phyloP scores from a whole-genome alignment of 345 rosid genomes.

The Aquilaria yunnanensis region DNA sequence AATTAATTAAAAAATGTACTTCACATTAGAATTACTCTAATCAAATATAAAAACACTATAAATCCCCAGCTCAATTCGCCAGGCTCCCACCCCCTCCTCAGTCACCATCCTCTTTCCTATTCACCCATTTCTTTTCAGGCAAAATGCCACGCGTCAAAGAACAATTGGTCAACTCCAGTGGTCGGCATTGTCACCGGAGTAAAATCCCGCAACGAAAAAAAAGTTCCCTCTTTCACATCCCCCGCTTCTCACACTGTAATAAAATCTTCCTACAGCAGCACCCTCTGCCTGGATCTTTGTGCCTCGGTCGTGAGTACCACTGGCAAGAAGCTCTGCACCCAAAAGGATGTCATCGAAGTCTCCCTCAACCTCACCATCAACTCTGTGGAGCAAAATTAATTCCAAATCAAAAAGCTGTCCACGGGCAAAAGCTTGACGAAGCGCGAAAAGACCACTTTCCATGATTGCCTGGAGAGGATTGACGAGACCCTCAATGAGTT shows the following conservation, averaged over 20 bases:
- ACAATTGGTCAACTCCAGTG: constrained; percentile 20
- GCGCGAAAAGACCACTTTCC: constrained; percentile 69
- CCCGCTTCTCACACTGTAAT: constrained; percentile 46
- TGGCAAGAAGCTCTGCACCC: constrained; percentile 25
- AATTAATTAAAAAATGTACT: too few species aligned
- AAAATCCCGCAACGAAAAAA: constrained; percentile 9
- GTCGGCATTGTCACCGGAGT: constrained; percentile 39
- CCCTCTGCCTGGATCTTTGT: constrained; percentile 67
- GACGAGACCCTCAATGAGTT: constrained; percentile 84
- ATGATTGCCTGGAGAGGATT: constrained; percentile 81
- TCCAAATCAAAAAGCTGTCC: constrained; percentile 33
- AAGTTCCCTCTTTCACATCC: constrained; percentile 3
- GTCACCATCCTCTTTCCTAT: neutral
- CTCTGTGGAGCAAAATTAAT: constrained; percentile 47
- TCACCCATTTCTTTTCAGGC: neutral
- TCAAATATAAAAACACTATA: too few species aligned
- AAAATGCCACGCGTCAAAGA: constrained; percentile 24
- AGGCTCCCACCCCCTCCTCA: too few species aligned
- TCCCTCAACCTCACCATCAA: constrained; percentile 45
- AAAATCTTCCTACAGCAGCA: constrained; percentile 52
- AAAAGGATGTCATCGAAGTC: constrained; percentile 50
- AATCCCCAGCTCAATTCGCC: too few species aligned
- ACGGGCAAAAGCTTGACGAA: constrained; percentile 26
- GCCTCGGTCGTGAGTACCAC: constrained; percentile 44
- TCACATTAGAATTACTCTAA: too few species aligned